Percentiles rank a stretch among this genome's conserved stretches.
phyloP scores from a whole-genome alignment of 177 flowering plant genomes.

The Vitis hybrid region DNA sequence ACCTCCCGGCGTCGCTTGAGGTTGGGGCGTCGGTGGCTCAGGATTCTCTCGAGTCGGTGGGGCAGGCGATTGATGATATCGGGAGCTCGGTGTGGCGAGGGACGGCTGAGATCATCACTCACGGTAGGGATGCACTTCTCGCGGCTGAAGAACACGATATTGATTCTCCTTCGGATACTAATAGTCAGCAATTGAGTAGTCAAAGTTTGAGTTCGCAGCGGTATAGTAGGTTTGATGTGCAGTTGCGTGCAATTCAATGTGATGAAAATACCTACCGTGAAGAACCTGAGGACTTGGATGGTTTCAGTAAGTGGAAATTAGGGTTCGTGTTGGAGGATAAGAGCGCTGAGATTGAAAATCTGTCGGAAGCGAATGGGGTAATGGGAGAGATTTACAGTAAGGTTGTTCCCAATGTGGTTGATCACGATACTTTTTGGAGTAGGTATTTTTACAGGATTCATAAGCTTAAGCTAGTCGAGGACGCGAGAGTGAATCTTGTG shows the following conservation, averaged over 20 bases:
- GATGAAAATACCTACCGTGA: slow-evolving; percentile 52
- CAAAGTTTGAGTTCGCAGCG: slow-evolving; percentile 24
- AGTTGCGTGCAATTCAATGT: slow-evolving; percentile 43
- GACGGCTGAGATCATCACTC: slow-evolving; percentile 58
- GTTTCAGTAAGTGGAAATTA: slow-evolving; percentile 54
- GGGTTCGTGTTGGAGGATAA: slow-evolving; percentile 62
- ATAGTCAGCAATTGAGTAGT: slow-evolving; percentile 4
- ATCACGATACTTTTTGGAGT: slow-evolving; percentile 62
- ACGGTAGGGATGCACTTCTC: slow-evolving; percentile 52
- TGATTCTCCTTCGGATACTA: slow-evolving; percentile 23
- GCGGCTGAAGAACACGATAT: slow-evolving; percentile 24
- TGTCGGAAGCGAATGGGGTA: slow-evolving; percentile 45
- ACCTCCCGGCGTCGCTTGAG: slow-evolving; percentile 63
- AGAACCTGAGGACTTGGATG: slow-evolving; percentile 31
- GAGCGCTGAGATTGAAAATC: slow-evolving; percentile 47
- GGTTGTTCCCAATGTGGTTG: slow-evolving; percentile 56
- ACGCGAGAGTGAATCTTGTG: slow-evolving; percentile 69
- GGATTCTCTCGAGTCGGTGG: slow-evolving; percentile 73
- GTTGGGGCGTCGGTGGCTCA: slow-evolving; percentile 73
- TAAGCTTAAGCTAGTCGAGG: slow-evolving; percentile 68
- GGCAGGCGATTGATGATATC: slow-evolving; percentile 69
- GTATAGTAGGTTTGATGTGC: slow-evolving; percentile 69
- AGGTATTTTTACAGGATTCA: slow-evolving; percentile 68
- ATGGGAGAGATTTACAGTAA: slow-evolving; percentile 44
- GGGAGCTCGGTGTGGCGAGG: slow-evolving; percentile 66